phyloP scores from a whole-genome alignment of 2,329 filamentous ascomycete genomes.

The Xylaria sp. region DNA sequence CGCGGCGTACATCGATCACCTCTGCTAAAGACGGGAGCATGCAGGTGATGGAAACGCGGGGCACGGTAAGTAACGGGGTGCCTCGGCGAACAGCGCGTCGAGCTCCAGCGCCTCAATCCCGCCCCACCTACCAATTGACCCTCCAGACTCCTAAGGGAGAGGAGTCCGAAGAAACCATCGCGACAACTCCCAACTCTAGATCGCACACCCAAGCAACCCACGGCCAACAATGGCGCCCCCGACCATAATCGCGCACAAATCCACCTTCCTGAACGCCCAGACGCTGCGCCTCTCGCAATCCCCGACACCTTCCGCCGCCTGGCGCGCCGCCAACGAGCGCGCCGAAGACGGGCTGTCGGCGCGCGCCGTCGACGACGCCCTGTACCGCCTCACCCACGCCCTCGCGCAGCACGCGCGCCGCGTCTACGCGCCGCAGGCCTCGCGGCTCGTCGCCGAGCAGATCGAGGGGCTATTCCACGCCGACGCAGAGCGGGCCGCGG shows the following conservation, averaged over 20 bases:
- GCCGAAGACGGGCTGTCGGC: slow-evolving; percentile 49
- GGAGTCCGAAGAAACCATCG: too few species aligned
- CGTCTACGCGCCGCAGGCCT: slow-evolving; percentile 71
- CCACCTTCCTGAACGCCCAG: slow-evolving; percentile 66
- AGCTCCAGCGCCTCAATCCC: too few species aligned
- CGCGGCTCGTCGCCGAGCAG: slow-evolving; percentile 74
- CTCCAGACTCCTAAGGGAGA: too few species aligned
- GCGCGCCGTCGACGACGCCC: slow-evolving; percentile 60
- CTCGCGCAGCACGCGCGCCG: slow-evolving; percentile 69
- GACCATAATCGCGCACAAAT: slow-evolving; percentile 67
- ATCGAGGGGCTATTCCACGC: slow-evolving; percentile 69
- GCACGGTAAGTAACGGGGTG: too few species aligned
- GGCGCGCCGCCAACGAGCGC: slow-evolving; percentile 55
- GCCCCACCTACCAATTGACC: too few species aligned
- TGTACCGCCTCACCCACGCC: slow-evolving; percentile 64
- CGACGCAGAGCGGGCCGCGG: slow-evolving; percentile 44
- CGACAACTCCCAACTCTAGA: too few species aligned
- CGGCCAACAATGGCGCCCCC: slow-evolving; percentile 47
- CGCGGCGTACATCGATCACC: too few species aligned
- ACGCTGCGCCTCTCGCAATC: slow-evolving; percentile 67
- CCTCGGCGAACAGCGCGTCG: too few species aligned
- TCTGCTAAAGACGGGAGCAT: too few species aligned
- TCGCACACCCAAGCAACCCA: too few species aligned
- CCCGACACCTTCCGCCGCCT: slow-evolving; percentile 59
- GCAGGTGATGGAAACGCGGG: too few species aligned